Evolutionary conservation across 108 stramenopile species (phyloP).

Genomic region (Chaetoceros tenuissimus): DNA sequence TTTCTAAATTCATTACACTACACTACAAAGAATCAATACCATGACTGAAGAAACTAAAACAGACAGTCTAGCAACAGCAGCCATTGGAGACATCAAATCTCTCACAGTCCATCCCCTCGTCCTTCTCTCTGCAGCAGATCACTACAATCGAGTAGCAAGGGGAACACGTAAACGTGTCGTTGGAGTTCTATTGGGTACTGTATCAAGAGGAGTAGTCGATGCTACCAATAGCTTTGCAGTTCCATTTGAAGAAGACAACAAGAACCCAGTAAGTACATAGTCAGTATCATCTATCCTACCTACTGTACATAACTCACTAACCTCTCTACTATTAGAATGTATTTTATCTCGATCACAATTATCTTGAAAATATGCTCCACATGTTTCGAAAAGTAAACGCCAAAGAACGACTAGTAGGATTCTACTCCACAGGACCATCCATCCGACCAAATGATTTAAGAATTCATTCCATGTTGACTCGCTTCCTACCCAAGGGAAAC

Average conservation of each 20-base stretch:
- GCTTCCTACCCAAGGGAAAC: conserved; percentile 57
- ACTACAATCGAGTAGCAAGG: conserved; percentile 96
- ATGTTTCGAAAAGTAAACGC: conserved; percentile 84
- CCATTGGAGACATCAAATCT: conserved; percentile 29
- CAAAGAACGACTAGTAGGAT: conserved; percentile 91
- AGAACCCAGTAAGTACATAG: conserved; percentile 56
- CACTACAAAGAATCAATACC: too few relatives aligned
- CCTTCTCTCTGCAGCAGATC: conserved; percentile 93
- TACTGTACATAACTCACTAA: not conserved
- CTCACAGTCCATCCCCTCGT: conserved; percentile 96
- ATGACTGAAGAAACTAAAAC: too few relatives aligned
- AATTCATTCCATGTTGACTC: conserved; percentile 73
- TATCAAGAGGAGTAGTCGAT: conserved; percentile 68
- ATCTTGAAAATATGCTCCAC: conserved; percentile 81
- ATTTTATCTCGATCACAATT: conserved; percentile 98
- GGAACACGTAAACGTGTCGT: conserved; percentile 96
- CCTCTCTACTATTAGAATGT: too few relatives aligned
- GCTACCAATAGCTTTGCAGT: conserved; percentile 95
- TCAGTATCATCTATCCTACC: not conserved
- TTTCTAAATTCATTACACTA: too few relatives aligned
- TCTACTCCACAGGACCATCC: conserved; percentile 89
- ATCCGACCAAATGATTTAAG: conserved; percentile 87
- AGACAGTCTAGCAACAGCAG: not conserved
- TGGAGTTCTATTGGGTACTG: conserved; percentile 90
- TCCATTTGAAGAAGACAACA: conserved; percentile 97